A percentile compares a stretch with the other conserved stretches of the same genome.
Evolutionary conservation across 305 asterid genomes (phyloP).

Genomic region (Salvia sclarea): DNA sequence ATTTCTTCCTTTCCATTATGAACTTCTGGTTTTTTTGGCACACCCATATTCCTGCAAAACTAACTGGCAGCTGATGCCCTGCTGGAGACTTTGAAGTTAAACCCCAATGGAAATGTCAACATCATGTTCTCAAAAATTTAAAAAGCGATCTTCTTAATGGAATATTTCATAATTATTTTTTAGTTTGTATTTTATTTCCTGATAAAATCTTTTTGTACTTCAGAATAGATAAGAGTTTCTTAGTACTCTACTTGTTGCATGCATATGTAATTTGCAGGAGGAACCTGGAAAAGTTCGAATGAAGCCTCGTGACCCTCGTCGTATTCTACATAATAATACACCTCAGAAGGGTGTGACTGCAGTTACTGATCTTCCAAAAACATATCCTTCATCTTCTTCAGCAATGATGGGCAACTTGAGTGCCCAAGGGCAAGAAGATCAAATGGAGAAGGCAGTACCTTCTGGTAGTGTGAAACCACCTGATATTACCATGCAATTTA

Average conservation of each 20-base stretch:
- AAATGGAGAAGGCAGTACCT: constrained; percentile 42
- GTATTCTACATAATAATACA: constrained; percentile 60
- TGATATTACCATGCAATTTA: constrained; percentile 76
- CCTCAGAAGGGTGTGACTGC: constrained; percentile 44
- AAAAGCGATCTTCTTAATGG: neutral
- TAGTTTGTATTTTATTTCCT: neutral
- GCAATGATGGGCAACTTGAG: constrained; percentile 37
- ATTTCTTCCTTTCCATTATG: constrained; percentile 3
- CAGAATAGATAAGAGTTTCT: constrained; percentile 14
- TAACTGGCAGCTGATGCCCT: constrained; percentile 15
- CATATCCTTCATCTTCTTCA: constrained; percentile 40
- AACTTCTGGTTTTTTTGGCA: constrained; percentile 1
- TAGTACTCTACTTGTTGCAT: constrained; percentile 23
- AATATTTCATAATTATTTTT: constrained; percentile 4
- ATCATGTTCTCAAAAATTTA: constrained; percentile 16
- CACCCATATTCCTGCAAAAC: constrained; percentile 1
- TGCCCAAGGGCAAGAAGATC: constrained; percentile 55
- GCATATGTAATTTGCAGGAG: constrained; percentile 58
- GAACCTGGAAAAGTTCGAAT: constrained; percentile 71
- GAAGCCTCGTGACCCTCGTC: constrained; percentile 98
- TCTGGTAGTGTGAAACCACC: constrained; percentile 53
- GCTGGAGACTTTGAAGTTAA: constrained; percentile 4
- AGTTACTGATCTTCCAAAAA: constrained; percentile 53
- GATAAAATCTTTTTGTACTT: neutral
- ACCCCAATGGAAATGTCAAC: constrained; percentile 8